phyloP scores from a whole-genome alignment of 2,329 filamentous ascomycete genomes.

The Lasiodiplodia hormozganensis region DNA sequence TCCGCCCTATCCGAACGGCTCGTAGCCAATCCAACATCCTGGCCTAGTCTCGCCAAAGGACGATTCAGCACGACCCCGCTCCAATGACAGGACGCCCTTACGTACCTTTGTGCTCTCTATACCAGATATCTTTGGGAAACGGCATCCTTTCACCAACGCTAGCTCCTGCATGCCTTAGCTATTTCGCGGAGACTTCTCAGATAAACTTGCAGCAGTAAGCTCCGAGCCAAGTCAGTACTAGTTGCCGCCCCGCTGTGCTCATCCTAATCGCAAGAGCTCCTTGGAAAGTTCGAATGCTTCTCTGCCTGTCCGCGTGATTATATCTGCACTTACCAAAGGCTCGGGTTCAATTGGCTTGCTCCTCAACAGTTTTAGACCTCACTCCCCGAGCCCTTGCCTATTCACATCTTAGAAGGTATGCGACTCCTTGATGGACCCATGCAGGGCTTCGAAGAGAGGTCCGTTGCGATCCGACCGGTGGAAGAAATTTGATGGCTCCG shows the following conservation, averaged over 20 bases:
- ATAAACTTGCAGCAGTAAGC: background rate
- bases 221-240: background rate
- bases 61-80: constrained; percentile 10
- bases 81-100: constrained; percentile 9
- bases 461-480: background rate
- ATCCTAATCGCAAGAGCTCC: background rate
- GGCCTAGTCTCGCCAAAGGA: constrained; percentile 18
- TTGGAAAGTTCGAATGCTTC: background rate
- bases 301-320: background rate
- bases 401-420: background rate
- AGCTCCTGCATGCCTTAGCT: background rate
- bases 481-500: background rate
- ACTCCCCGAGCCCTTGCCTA: background rate
- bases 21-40: constrained; percentile 15
- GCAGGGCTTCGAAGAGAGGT: background rate
- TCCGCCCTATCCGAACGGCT: constrained; percentile 23
- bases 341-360: background rate
- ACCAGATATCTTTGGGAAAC: background rate
- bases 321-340: background rate
- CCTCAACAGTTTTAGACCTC: constrained; percentile 4
- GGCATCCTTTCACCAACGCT: background rate
- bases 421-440: background rate
- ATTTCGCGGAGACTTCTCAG: background rate
- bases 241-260: background rate
- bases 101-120: constrained; percentile 1